A percentile compares a stretch with the other conserved stretches of the same genome.
Evolutionary conservation across 805 yeast species (phyloP).

Genomic region (Myxozyma monticola): DNA sequence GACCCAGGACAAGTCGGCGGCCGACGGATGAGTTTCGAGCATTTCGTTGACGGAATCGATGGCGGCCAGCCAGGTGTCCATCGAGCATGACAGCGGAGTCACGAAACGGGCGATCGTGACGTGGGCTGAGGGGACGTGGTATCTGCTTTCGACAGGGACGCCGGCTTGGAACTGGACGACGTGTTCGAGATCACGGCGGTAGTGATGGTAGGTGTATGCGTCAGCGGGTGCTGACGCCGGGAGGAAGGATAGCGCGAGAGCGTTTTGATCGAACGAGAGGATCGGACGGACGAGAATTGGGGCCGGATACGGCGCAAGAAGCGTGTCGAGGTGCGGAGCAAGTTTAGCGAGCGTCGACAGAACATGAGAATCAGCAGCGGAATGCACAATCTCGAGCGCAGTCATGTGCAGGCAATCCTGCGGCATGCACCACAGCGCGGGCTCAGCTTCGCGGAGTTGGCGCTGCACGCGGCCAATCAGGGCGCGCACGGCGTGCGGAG

Average conservation of each 20-base stretch:
- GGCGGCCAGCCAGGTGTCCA: constrained; percentile 17
- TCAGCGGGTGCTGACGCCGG: constrained; percentile 7
- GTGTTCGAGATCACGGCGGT: constrained; percentile 19
- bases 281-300: constrained; percentile 25
- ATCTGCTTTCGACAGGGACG: constrained; percentile 26
- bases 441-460: constrained; percentile 10
- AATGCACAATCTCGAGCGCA: constrained; percentile 27
- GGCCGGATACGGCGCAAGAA: constrained; percentile 23
- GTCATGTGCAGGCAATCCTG: constrained; percentile 30
- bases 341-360: background rate
- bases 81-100: constrained; percentile 8
- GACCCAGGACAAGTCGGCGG: constrained; percentile 12
- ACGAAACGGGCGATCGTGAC: constrained; percentile 32
- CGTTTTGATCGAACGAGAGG: constrained; percentile 23
- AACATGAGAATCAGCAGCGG: constrained; percentile 15
- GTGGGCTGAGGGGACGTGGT: constrained; percentile 32
- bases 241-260: constrained; percentile 26
- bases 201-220: constrained; percentile 29
- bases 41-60: constrained; percentile 27
- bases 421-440: constrained; percentile 32
- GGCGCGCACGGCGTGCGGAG: constrained; percentile 12
- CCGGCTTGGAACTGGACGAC: constrained; percentile 14
- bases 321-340: constrained; percentile 8
- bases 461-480: constrained; percentile 17
- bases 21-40: constrained; percentile 4